Percentiles rank a stretch among this genome's conserved stretches.
phyloP scores from a whole-genome alignment of 75 land plant species.

The Pinus taeda region DNA sequence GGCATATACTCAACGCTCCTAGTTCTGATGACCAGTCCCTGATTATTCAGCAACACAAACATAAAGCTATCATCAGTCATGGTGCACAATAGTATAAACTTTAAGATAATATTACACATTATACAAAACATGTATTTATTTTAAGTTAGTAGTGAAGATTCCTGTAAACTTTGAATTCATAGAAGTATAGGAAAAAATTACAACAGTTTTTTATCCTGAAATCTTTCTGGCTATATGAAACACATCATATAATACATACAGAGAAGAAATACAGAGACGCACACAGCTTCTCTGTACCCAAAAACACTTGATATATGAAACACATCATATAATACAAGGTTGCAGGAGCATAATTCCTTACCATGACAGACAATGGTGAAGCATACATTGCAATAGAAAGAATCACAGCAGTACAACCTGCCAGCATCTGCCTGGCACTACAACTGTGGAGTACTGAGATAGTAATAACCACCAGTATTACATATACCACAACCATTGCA shows the following conservation, averaged over 20 bases:
- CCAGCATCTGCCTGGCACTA: conserved; percentile 3
- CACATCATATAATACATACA: too few relatives aligned
- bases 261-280: too few relatives aligned
- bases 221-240: conserved; percentile 39
- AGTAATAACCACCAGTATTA: not conserved
- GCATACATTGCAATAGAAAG: conserved; percentile 53
- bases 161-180: not conserved
- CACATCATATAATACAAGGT: too few relatives aligned
- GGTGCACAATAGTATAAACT: too few relatives aligned
- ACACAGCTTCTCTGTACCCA: too few relatives aligned
- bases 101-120: too few relatives aligned
- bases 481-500: conserved; percentile 8
- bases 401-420: conserved; percentile 20
- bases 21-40: conserved; percentile 31
- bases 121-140: too few relatives aligned
- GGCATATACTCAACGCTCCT: conserved; percentile 41
- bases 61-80: too few relatives aligned
- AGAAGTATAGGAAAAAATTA: too few relatives aligned
- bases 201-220: conserved; percentile 31
- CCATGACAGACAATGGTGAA: conserved; percentile 58
- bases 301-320: too few relatives aligned
- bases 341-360: conserved; percentile 5
- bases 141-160: not conserved
- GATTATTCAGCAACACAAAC: not conserved
- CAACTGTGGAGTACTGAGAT: too few relatives aligned